Evolutionary conservation across 2,329 filamentous ascomycete genomes (phyloP).

Genomic region (Grosmannia serpens): DNA sequence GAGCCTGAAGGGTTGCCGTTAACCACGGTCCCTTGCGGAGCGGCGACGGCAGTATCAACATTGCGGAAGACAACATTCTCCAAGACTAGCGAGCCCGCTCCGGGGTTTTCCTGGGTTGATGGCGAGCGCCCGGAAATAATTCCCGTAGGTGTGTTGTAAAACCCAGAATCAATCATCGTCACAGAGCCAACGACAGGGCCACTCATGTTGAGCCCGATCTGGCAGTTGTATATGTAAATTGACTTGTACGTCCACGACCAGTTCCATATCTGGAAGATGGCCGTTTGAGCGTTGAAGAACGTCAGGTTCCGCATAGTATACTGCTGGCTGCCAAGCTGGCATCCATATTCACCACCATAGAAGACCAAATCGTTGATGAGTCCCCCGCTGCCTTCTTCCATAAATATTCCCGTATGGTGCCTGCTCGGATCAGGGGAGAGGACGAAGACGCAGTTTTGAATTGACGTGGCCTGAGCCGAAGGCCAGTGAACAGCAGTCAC

Average conservation of each 20-base stretch:
- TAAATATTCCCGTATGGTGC: slow-evolving; percentile 46
- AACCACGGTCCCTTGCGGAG: slow-evolving; percentile 34
- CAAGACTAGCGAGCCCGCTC: slow-evolving; percentile 32
- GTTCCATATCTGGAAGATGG: slow-evolving; percentile 62
- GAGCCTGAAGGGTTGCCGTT: slow-evolving; percentile 34
- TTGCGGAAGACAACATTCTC: slow-evolving; percentile 35
- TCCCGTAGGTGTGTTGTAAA: slow-evolving; percentile 61
- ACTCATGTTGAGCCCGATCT: slow-evolving; percentile 56
- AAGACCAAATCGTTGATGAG: slow-evolving; percentile 60
- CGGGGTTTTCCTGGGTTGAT: slow-evolving; percentile 19
- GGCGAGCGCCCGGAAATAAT: slow-evolving; percentile 48
- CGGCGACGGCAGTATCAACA: slow-evolving; percentile 29
- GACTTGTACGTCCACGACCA: slow-evolving; percentile 69
- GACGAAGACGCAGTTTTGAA: slow-evolving; percentile 47
- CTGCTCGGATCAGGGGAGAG: slow-evolving; percentile 34
- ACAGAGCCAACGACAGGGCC: slow-evolving; percentile 64
- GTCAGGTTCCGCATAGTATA: slow-evolving; percentile 59
- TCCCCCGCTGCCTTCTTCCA: slow-evolving; percentile 54
- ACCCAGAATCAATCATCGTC: slow-evolving; percentile 60
- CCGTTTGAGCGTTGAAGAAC: slow-evolving; percentile 53
- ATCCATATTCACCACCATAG: slow-evolving; percentile 54
- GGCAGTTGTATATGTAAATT: slow-evolving; percentile 49
- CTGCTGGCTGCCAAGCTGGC: slow-evolving; percentile 52
- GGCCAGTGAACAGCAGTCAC: slow-evolving; percentile 48
- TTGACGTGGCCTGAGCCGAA: slow-evolving; percentile 50